Conservation (phyloP, 116 monocot species). For the Zostera marina region DNA sequence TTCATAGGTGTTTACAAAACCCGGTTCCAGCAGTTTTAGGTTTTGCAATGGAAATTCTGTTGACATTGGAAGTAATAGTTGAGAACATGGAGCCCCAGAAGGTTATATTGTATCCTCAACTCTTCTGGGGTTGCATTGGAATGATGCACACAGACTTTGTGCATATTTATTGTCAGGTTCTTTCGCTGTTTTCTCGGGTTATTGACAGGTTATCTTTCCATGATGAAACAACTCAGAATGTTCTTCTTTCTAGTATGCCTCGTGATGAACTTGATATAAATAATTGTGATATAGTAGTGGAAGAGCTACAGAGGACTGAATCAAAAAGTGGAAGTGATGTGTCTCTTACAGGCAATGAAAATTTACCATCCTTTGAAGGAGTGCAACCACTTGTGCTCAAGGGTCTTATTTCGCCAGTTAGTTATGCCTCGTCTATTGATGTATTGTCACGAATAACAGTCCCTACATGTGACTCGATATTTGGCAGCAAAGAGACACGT, state of each 20-base stretch:
- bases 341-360: slow-evolving; percentile 33
- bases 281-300: slow-evolving; percentile 20
- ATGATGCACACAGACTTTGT: slow-evolving; percentile 98
- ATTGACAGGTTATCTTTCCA: slow-evolving; percentile 73
- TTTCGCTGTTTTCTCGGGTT: slow-evolving; percentile 71
- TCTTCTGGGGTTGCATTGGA: slow-evolving; percentile 95
- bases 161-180: slow-evolving; percentile 83
- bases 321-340: slow-evolving; percentile 30
- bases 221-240: slow-evolving; percentile 85
- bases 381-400: slow-evolving; percentile 93
- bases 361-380: slow-evolving; percentile 82
- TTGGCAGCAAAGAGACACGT: slow-evolving; percentile 70
- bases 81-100: slow-evolving; percentile 95
- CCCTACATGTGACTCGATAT: slow-evolving; percentile 80
- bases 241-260: slow-evolving; percentile 81
- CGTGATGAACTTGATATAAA: slow-evolving; percentile 72
- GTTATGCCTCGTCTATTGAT: slow-evolving; percentile 74
- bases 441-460: slow-evolving; percentile 77
- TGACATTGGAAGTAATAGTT: slow-evolving; percentile 94
- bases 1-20: slow-evolving; percentile 77
- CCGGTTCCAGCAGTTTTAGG: slow-evolving; percentile 82
- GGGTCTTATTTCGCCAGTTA: slow-evolving; percentile 78
- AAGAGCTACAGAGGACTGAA: slow-evolving; percentile 45
- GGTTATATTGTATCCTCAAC: slow-evolving; percentile 95
- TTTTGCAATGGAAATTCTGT: slow-evolving; percentile 83